Conservation (phyloP, 495 filamentous ascomycete species). For the Aspergillus leporis region DNA sequence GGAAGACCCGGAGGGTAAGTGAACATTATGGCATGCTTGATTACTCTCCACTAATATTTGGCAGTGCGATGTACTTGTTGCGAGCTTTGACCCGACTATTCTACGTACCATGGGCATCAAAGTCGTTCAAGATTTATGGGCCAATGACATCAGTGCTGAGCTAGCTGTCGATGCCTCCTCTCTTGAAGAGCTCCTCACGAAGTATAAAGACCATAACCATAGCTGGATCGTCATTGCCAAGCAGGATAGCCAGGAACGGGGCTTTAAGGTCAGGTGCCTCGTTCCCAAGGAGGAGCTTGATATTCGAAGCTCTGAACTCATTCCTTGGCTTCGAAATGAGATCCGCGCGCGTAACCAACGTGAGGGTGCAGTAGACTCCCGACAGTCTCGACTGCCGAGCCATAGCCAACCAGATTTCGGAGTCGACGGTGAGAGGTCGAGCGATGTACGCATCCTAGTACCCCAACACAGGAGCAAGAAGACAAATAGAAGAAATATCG, state of each 20-base stretch:
- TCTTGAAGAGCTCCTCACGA: slow-evolving; percentile 68
- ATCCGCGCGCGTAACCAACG: slow-evolving; percentile 73
- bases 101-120: slow-evolving; percentile 74
- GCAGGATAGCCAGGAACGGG: slow-evolving; percentile 68
- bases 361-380: slow-evolving; percentile 50
- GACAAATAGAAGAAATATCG: slow-evolving; percentile 78
- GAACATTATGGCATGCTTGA: background rate
- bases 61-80: slow-evolving; percentile 84
- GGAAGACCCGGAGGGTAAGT: slow-evolving; percentile 64
- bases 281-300: slow-evolving; percentile 81
- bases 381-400: slow-evolving; percentile 48
- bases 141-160: slow-evolving; percentile 84
- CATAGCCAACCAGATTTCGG: slow-evolving; percentile 47
- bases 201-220: slow-evolving; percentile 73
- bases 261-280: slow-evolving; percentile 74
- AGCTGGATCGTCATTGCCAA: slow-evolving; percentile 87
- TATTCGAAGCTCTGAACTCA: slow-evolving; percentile 69
- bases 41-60: slow-evolving; percentile 13
- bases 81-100: slow-evolving; percentile 76
- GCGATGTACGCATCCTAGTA: slow-evolving; percentile 80
- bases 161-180: slow-evolving; percentile 73
- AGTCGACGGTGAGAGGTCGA: slow-evolving; percentile 48
- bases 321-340: slow-evolving; percentile 79
- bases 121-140: slow-evolving; percentile 78
- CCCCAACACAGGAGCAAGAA: slow-evolving; percentile 86